A percentile compares a stretch with the other conserved stretches of the same genome.
Conservation (phyloP, 1,139 yeast species). For the Blastobotrys arbuscula region DNA sequence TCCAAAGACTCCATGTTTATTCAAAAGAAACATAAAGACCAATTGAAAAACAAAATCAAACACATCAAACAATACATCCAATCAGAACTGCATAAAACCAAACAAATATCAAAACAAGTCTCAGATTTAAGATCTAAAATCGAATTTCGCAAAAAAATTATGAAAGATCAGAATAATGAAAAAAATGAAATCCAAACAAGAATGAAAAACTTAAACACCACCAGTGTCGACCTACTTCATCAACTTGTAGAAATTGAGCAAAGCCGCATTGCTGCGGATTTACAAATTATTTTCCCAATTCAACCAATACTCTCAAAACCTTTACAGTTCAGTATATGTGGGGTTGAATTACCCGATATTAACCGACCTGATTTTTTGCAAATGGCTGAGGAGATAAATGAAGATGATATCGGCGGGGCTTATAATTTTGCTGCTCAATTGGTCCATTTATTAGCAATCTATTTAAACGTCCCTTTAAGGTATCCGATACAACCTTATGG, state of each 20-base stretch:
- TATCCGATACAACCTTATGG: constrained; percentile 50
- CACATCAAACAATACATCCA: constrained; percentile 11
- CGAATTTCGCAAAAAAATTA: constrained; percentile 4
- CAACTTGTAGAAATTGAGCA: constrained; percentile 19
- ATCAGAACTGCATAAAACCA: constrained; percentile 12
- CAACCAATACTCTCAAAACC: constrained; percentile 24
- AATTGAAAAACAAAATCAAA: constrained; percentile 14
- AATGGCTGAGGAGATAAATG: constrained; percentile 26
- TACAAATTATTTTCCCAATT: constrained; percentile 35
- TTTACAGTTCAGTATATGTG: constrained; percentile 37
- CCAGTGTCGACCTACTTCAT: constrained; percentile 10
- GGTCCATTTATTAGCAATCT: constrained; percentile 39
- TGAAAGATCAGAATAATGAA: constrained; percentile 8
- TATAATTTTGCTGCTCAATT: constrained; percentile 46
- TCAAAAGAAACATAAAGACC: constrained; percentile 7
- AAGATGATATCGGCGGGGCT: constrained; percentile 44
- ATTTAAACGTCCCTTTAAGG: constrained; percentile 44
- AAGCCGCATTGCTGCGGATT: constrained; percentile 24
- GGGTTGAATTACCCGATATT: constrained; percentile 24
- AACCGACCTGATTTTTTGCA: constrained; percentile 1
- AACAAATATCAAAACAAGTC: constrained; percentile 12
- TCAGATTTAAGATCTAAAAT: constrained; percentile 8
- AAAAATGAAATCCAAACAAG: neutral
- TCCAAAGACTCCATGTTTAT: constrained; percentile 9
- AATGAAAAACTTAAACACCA: neutral